A percentile compares a stretch with the other conserved stretches of the same genome.
phyloP scores from a whole-genome alignment of 208 protist species.

The Leishmania braziliensis region DNA sequence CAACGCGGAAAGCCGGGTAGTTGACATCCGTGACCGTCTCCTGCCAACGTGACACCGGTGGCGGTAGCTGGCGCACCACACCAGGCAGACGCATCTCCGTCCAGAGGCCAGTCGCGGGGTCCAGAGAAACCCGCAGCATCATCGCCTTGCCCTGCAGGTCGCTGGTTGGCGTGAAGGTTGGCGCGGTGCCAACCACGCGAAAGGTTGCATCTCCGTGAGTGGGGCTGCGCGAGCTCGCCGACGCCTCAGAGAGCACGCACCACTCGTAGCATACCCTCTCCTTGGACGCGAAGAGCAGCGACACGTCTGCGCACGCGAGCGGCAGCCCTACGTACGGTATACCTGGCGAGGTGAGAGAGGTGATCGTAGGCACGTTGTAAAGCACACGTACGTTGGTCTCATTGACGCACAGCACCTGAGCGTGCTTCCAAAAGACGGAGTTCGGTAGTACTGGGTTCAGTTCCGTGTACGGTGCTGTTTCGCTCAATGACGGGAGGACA shows the following conservation, averaged over 20 bases:
- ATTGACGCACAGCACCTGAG: slow-evolving; percentile 50
- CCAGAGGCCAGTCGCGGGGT: slow-evolving; percentile 52
- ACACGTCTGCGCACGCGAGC: slow-evolving; percentile 64
- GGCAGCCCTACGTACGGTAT: slow-evolving; percentile 76
- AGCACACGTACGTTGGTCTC: slow-evolving; percentile 38
- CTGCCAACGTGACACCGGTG: slow-evolving; percentile 63
- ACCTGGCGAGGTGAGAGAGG: slow-evolving; percentile 49
- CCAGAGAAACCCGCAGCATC: slow-evolving; percentile 59
- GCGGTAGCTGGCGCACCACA: slow-evolving; percentile 45
- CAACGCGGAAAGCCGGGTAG: slow-evolving; percentile 69
- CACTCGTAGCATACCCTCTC: slow-evolving; percentile 70
- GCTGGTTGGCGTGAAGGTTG: slow-evolving; percentile 54
- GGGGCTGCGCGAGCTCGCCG: neutral
- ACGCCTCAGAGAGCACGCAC: slow-evolving; percentile 36
- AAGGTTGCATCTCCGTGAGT: slow-evolving; percentile 1
- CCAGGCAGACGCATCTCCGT: slow-evolving; percentile 57
- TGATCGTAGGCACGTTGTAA: slow-evolving; percentile 87
- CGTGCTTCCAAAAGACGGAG: slow-evolving; percentile 57
- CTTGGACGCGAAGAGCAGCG: slow-evolving; percentile 47
- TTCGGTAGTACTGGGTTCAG: slow-evolving; percentile 68
- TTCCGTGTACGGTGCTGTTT: slow-evolving; percentile 16
- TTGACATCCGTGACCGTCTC: slow-evolving; percentile 34
- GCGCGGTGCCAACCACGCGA: slow-evolving; percentile 43
- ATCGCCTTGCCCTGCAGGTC: slow-evolving; percentile 58
- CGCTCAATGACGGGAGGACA: neutral